Percentiles rank a stretch among this genome's conserved stretches.
These are phyloP conservation scores for Fusarium cicatricum DNA, from an alignment of 2,329 filamentous ascomycete species.

Conservation along the genomic window DNA sequence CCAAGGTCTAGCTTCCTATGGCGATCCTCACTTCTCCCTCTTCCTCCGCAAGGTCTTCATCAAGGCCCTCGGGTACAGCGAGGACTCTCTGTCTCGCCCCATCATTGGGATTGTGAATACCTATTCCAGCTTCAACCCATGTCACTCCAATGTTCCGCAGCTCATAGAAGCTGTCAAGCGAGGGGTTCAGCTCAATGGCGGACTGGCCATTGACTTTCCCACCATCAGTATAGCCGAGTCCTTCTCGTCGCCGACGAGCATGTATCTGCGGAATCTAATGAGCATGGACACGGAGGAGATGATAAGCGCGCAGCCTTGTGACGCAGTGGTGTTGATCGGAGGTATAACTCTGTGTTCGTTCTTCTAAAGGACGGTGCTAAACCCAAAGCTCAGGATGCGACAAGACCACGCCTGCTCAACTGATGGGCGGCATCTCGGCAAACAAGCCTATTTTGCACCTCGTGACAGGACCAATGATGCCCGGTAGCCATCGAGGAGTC, in stretches of 20 bases:
- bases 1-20: conserved; percentile 72
- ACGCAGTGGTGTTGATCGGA: conserved; percentile 73
- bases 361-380: no score
- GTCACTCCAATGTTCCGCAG: conserved; percentile 76
- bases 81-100: conserved; percentile 73
- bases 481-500: conserved; percentile 69
- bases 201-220: conserved; percentile 75
- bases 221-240: conserved; percentile 77
- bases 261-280: conserved; percentile 79
- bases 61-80: conserved; percentile 77
- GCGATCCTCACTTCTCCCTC: conserved; percentile 77
- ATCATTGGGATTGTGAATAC: conserved; percentile 82
- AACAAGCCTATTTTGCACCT: conserved; percentile 76
- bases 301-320: conserved; percentile 75
- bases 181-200: conserved; percentile 72
- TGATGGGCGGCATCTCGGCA: conserved; percentile 79
- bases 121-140: conserved; percentile 76
- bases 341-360: conserved; percentile 50
- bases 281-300: conserved; percentile 84
- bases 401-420: conserved; percentile 76
- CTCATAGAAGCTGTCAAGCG: conserved; percentile 75
- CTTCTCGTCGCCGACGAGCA: conserved; percentile 75
- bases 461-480: conserved; percentile 79
- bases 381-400: conserved; percentile 64
- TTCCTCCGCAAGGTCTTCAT: conserved; percentile 81